Base-by-base conservation (phyloP, 352 stramenopile genomes). In the Pseudoperonospora humuli region DNA sequence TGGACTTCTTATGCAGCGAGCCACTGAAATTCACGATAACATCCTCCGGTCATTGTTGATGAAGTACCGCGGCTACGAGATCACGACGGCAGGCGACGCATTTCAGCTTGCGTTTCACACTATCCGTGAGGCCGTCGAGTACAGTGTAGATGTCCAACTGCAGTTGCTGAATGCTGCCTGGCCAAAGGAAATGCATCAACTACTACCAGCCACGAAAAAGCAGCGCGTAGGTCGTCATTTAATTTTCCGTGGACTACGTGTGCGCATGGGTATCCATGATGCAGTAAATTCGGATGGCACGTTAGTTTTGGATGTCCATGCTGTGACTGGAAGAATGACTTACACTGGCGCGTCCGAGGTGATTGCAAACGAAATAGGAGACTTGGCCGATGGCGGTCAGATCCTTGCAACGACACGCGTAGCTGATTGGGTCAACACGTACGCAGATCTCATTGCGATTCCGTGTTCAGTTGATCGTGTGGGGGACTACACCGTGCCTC, bases 31-130 rank as follows among this genome's bases (percentile, higher is more conserved):
- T n/a, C 71, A 84, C 44, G 71, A 80, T 36, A 61, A 73, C 25
- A 67, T 83, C 10, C 37, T 83, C 14, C 53, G 58, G 5, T 41
- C 48, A 7, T 54, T 39, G 6, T 29, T 81, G 6, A 58, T 64
- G 34, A 68, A 65, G 20, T 69, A 75, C 31, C 63, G 61, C 17
- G 69, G 69, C 1, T 82, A 82, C 34, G 70, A 82, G 32, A 75
- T 82, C 46, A 76, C 67, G 7, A 82, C 70, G 1, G 56, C 52
- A 6, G 70, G 70, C 0, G 70, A 82, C 29, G 49, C 70, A 1
- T 82, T 82, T 31, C 70, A 82, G 15, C 33, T 82, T 61, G 26
- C 79, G 2, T 82, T 82, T 32, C 70, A 79, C 20, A 75, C 61
- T n/a, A 64, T 73, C 23, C 52, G 46, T 0, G 70, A 82, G 24